A percentile compares a stretch with the other conserved stretches of the same genome.
Evolutionary conservation across 179 eudicot genomes (phyloP).

Genomic region (Sideroxylon spinosum): DNA sequence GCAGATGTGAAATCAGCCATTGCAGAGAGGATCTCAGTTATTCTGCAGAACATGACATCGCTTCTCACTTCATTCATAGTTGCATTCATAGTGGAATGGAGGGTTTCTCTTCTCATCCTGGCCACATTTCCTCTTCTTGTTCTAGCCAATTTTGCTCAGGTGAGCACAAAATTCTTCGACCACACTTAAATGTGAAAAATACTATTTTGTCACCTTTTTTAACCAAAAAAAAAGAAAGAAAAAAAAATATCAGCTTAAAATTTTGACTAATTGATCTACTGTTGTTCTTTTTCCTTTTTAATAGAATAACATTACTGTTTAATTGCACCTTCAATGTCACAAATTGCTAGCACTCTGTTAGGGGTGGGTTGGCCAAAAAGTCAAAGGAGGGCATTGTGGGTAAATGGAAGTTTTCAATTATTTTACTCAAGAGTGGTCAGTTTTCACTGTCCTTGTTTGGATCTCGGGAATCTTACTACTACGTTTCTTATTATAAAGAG

Average conservation of each 20-base stretch:
- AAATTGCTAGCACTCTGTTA: too few relatives aligned
- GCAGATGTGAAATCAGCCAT: constrained; percentile 98
- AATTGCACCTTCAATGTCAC: too few relatives aligned
- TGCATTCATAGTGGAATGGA: constrained; percentile 97
- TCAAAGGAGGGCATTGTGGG: constrained; percentile 3
- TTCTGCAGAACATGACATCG: constrained; percentile 96
- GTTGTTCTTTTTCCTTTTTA: too few relatives aligned
- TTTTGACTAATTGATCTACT: too few relatives aligned
- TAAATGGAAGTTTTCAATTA: background rate
- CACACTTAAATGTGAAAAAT: too few relatives aligned
- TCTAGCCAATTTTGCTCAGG: constrained; percentile 99
- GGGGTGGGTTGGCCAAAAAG: too few relatives aligned
- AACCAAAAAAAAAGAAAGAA: too few relatives aligned
- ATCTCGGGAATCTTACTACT: too few relatives aligned
- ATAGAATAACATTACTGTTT: too few relatives aligned
- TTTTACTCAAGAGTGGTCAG: constrained; percentile 9
- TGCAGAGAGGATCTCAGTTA: constrained; percentile 96
- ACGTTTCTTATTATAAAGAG: constrained; percentile 30
- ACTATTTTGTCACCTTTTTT: too few relatives aligned
- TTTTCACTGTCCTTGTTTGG: constrained; percentile 3
- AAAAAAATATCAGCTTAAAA: too few relatives aligned
- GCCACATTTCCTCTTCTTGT: constrained; percentile 96
- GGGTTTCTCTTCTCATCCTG: constrained; percentile 92
- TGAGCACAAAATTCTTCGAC: constrained; percentile 15
- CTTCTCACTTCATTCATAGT: constrained; percentile 97